phyloP scores from a whole-genome alignment of 371 early-diverging fungal genomes.

The Parasitella parasitica region DNA sequence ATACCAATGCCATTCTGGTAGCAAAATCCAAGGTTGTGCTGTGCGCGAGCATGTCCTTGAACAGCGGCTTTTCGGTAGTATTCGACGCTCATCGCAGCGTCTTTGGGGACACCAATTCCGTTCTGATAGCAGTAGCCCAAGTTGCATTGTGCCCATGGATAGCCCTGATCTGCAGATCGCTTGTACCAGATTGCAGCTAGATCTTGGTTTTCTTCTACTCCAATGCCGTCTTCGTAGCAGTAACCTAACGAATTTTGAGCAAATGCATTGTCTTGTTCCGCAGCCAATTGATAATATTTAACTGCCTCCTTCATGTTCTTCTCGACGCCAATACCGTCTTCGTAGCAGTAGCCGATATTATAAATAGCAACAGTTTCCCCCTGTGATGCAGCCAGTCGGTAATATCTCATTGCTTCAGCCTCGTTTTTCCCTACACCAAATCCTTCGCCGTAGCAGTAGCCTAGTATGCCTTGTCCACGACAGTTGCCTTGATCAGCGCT shows the following conservation, averaged over 20 bases:
- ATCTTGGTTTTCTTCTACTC: slow-evolving; percentile 53
- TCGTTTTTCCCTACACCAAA: slow-evolving; percentile 75
- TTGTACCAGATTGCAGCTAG: slow-evolving; percentile 65
- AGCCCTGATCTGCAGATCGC: slow-evolving; percentile 66
- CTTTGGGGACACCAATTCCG: slow-evolving; percentile 74
- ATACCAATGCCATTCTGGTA: slow-evolving; percentile 88
- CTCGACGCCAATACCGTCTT: slow-evolving; percentile 79
- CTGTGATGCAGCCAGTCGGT: slow-evolving; percentile 62
- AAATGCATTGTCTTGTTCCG: slow-evolving; percentile 76
- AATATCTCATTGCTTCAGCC: slow-evolving; percentile 72
- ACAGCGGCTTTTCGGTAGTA: slow-evolving; percentile 82
- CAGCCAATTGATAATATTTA: slow-evolving; percentile 72
- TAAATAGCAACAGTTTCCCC: slow-evolving; percentile 76
- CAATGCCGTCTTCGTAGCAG: slow-evolving; percentile 80
- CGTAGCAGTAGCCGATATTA: slow-evolving; percentile 84
- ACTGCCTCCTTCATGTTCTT: slow-evolving; percentile 69
- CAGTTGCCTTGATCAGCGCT: slow-evolving; percentile 69
- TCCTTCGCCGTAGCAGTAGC: slow-evolving; percentile 78
- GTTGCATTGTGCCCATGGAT: slow-evolving; percentile 70
- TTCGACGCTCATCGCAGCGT: slow-evolving; percentile 60
- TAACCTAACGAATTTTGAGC: slow-evolving; percentile 85
- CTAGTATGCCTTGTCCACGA: slow-evolving; percentile 75
- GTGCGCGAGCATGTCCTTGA: slow-evolving; percentile 82
- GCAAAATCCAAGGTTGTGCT: slow-evolving; percentile 86
- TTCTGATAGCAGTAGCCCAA: slow-evolving; percentile 84